A percentile compares a stretch with the other conserved stretches of the same genome.
These are phyloP conservation scores for Musa troglodytarum DNA, from an alignment of 176 grass and related monocot species.

Conservation along the genomic window DNA sequence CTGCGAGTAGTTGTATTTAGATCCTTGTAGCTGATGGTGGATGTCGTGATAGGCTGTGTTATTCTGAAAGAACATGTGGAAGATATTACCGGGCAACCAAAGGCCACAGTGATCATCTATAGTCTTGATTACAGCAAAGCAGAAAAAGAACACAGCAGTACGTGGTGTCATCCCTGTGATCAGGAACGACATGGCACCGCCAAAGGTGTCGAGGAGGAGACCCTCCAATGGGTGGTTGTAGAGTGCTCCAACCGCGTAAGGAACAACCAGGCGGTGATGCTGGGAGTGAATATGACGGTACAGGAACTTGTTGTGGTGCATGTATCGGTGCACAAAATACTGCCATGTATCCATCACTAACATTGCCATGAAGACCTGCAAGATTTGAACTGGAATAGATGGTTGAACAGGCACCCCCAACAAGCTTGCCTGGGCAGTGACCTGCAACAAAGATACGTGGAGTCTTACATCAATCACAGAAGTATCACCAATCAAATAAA, in stretches of 20 bases:
- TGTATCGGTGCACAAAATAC: constrained; percentile 1
- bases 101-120: constrained; percentile 5
- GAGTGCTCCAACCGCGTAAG: background rate
- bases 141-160: background rate
- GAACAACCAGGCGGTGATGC: background rate
- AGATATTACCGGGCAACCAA: constrained; percentile 3
- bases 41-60: constrained; percentile 5
- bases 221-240: background rate
- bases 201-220: background rate
- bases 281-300: constrained; percentile 5
- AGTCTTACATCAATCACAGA: no score
- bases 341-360: background rate
- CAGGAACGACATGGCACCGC: background rate
- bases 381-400: background rate
- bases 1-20: background rate
- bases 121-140: background rate
- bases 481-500: no score
- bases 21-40: constrained; percentile 2
- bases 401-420: background rate
- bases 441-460: background rate
- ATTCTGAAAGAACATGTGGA: constrained; percentile 1
- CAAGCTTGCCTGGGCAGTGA: background rate
- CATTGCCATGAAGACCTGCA: background rate
- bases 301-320: background rate
- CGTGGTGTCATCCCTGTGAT: background rate